These are phyloP conservation scores for Fraxinus sp. DNA, from an alignment of 305 asterid genomes.

Conservation along the genomic window DNA sequence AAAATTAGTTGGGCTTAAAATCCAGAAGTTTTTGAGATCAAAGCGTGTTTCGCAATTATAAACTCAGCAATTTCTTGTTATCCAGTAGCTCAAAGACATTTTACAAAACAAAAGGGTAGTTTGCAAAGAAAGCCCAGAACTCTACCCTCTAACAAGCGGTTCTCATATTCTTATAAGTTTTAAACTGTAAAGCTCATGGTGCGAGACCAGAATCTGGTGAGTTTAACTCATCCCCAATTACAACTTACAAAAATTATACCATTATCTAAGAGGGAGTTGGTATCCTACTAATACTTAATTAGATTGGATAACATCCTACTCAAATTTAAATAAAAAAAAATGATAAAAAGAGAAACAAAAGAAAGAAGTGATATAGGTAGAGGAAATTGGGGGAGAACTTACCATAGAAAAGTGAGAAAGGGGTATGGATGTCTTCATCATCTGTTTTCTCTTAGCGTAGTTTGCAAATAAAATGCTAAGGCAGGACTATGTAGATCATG, in stretches of 20 bases:
- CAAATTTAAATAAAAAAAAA: neutral
- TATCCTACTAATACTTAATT: neutral
- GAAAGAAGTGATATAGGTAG: neutral
- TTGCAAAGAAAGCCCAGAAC: neutral
- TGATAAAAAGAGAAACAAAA: neutral
- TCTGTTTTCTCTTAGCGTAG: too few species aligned
- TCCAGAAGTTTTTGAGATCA: neutral
- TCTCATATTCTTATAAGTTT: neutral
- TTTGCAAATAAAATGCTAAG: neutral
- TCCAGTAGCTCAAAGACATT: neutral
- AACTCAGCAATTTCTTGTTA: neutral
- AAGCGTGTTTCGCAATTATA: neutral
- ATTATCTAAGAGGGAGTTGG: neutral
- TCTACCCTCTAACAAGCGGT: neutral
- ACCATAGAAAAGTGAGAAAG: neutral
- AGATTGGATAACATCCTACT: neutral
- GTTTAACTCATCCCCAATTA: neutral
- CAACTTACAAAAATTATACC: neutral
- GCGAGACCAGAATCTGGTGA: neutral
- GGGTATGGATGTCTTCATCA: neutral
- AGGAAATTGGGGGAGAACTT: neutral
- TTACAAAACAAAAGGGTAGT: neutral
- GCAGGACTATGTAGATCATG: neutral
- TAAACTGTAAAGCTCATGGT: neutral
- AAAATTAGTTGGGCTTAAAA: neutral